Conservation (phyloP, 2,329 filamentous ascomycete species). For the Colletotrichum spaethianum region DNA sequence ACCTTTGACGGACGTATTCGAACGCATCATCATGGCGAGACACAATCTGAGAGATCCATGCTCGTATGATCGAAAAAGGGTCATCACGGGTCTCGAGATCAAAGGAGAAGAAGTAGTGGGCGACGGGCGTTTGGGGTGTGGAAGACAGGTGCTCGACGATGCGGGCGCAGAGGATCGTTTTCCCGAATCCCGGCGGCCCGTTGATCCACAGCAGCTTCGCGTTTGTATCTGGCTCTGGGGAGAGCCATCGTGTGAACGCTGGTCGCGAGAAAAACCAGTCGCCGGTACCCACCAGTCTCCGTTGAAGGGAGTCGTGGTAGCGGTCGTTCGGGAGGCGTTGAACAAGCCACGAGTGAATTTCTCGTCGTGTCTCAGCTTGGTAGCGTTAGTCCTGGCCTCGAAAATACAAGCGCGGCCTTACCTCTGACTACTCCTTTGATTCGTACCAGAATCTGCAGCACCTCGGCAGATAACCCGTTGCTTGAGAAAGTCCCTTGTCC, state of each 20-base stretch:
- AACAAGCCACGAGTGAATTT: conserved; percentile 41
- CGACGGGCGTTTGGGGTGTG: conserved; percentile 11
- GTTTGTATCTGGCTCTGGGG: background rate
- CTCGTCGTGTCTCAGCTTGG: conserved; percentile 26
- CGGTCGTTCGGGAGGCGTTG: conserved; percentile 29
- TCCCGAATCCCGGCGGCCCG: conserved; percentile 51
- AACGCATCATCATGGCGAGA: conserved; percentile 32
- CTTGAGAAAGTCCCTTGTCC: background rate
- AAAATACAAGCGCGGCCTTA: background rate
- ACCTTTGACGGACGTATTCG: conserved; percentile 25
- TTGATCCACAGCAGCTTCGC: conserved; percentile 50
- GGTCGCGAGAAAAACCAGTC: conserved; percentile 46
- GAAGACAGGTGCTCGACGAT: conserved; percentile 46
- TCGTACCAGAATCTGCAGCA: background rate
- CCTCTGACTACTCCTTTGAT: conserved; percentile 4
- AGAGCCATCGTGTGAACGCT: conserved; percentile 44
- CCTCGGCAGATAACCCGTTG: background rate
- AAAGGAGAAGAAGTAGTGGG: conserved; percentile 54
- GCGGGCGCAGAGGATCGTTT: conserved; percentile 51
- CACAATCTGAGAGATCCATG: conserved; percentile 50
- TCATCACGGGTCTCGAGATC: conserved; percentile 45
- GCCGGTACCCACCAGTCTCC: conserved; percentile 45
- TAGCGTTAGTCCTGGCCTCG: background rate
- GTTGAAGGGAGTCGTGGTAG: conserved; percentile 44
- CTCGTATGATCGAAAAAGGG: conserved; percentile 47